Evolutionary conservation across 768 basidiomycete genomes (phyloP).

Genomic region (Saitozyma podzolica): DNA sequence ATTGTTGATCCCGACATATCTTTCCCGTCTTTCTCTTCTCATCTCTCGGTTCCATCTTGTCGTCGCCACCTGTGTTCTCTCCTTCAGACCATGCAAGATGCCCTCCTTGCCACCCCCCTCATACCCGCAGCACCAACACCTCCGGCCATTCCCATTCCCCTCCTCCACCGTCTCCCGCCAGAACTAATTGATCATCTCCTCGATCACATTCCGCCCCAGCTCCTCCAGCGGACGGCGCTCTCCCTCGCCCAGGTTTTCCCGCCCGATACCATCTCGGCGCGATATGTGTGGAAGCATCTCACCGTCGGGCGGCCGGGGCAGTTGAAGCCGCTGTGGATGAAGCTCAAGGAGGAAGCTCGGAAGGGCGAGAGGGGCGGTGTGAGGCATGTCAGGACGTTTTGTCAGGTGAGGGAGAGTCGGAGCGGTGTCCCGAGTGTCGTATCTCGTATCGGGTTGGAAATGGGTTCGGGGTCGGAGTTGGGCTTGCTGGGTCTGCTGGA

Average conservation of each 20-base stretch:
- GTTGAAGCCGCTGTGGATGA: slow-evolving; percentile 61
- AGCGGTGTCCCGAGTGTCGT: too few species aligned
- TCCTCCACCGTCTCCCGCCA: slow-evolving; percentile 58
- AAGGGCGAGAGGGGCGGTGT: slow-evolving; percentile 10
- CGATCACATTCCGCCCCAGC: slow-evolving; percentile 56
- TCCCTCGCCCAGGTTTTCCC: slow-evolving; percentile 68
- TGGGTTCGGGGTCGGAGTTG: too few species aligned
- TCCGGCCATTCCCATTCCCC: slow-evolving; percentile 3
- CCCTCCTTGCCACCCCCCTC: too few species aligned
- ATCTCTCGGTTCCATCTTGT: too few species aligned
- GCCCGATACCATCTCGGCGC: slow-evolving; percentile 59
- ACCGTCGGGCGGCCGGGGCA: slow-evolving; percentile 59
- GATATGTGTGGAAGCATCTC: slow-evolving; percentile 65
- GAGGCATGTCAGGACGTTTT: slow-evolving; percentile 24
- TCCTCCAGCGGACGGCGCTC: slow-evolving; percentile 61
- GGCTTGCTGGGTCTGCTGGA: too few species aligned
- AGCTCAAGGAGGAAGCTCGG: slow-evolving; percentile 55
- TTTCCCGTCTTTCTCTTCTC: too few species aligned
- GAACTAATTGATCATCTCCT: slow-evolving; percentile 70
- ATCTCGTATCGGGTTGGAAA: too few species aligned
- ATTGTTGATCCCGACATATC: too few species aligned
- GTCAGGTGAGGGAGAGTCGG: slow-evolving; percentile 9
- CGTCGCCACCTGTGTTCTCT: too few species aligned
- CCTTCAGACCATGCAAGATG: too few species aligned
- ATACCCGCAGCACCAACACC: too few species aligned